Evolutionary conservation across 2,329 filamentous ascomycete genomes (phyloP).

Genomic region (Chaetomium olivaceum): DNA sequence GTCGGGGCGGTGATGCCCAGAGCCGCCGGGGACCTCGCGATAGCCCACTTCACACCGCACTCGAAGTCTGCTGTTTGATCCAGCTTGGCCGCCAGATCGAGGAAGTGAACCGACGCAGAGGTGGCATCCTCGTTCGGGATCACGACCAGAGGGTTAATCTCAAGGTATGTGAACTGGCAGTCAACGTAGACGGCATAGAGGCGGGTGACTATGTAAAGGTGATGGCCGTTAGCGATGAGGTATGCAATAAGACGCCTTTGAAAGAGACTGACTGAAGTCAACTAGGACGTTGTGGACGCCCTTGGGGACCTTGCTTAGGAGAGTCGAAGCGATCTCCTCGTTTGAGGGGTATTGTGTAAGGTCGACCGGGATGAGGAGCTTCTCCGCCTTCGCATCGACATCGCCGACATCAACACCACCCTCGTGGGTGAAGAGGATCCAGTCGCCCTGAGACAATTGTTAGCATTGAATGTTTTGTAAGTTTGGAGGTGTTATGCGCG

Average conservation of each 20-base stretch:
- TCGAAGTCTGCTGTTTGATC: conserved; percentile 99
- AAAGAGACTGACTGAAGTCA: conserved; percentile 69
- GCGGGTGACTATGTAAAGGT: conserved; percentile 61
- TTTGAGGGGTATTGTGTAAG: conserved; percentile 94
- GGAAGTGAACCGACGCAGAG: conserved; percentile 93
- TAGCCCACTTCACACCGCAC: conserved; percentile 98
- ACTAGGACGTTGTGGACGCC: conserved; percentile 97
- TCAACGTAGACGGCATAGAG: conserved; percentile 99
- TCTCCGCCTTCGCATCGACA: conserved; percentile 98
- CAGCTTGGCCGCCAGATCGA: conserved; percentile 96
- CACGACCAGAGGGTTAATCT: conserved; percentile 99
- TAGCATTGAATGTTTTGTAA: conserved; percentile 12
- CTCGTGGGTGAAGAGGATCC: conserved; percentile 99
- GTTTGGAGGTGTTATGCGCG: conserved; percentile 12
- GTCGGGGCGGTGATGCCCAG: conserved; percentile 72
- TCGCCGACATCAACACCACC: conserved; percentile 99
- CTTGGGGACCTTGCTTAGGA: conserved; percentile 91
- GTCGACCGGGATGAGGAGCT: conserved; percentile 95
- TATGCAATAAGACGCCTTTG: not conserved
- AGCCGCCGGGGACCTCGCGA: conserved; percentile 86
- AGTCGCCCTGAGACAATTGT: conserved; percentile 72
- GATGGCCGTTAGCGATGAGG: not conserved
- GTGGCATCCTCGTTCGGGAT: conserved; percentile 92
- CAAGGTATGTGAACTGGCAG: conserved; percentile 99
- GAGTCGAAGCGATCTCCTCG: conserved; percentile 79